Conservation (phyloP, 768 basidiomycete genomes). For the Rhizopogon sp. region DNA sequence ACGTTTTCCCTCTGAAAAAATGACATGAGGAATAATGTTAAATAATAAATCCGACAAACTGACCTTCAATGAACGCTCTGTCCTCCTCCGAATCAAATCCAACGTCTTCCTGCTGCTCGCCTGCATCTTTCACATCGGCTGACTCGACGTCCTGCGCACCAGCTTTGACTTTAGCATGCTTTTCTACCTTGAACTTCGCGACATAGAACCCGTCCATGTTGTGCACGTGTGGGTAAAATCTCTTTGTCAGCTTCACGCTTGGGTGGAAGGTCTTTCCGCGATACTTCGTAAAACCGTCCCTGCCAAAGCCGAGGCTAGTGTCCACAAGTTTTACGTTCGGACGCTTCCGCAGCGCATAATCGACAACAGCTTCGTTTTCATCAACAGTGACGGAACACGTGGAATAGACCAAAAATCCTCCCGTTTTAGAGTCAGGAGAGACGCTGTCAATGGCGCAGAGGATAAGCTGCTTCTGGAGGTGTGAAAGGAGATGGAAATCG, state of each 20-base stretch:
- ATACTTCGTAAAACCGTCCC: conserved; percentile 85
- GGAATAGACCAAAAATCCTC: conserved; percentile 94
- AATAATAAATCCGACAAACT: conserved; percentile 20
- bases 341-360: conserved; percentile 93
- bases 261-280: conserved; percentile 87
- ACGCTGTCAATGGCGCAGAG: conserved; percentile 98
- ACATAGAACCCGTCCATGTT: conserved; percentile 99
- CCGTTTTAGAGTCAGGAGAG: conserved; percentile 82
- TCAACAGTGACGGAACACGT: conserved; percentile 98
- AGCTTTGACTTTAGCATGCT: conserved; percentile 47
- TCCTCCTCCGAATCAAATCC: conserved; percentile 78
- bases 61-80: conserved; percentile 73
- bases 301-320: conserved; percentile 89
- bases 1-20: conserved; percentile 59
- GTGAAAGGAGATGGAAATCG: conserved; percentile 93
- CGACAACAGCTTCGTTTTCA: conserved; percentile 97
- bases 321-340: conserved; percentile 90
- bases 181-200: conserved; percentile 96
- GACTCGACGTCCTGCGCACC: conserved; percentile 22
- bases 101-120: conserved; percentile 21
- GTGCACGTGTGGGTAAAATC: conserved; percentile 96
- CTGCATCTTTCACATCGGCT: conserved; percentile 20
- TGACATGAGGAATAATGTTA: conserved; percentile 4
- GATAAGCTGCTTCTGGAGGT: conserved; percentile 97
- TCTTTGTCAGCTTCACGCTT: conserved; percentile 72